Evolutionary conservation across 2,329 filamentous ascomycete species (phyloP), one percentile per base, ranked within the genome.

Genomic region (Scedosporium minutisporum): DNA sequence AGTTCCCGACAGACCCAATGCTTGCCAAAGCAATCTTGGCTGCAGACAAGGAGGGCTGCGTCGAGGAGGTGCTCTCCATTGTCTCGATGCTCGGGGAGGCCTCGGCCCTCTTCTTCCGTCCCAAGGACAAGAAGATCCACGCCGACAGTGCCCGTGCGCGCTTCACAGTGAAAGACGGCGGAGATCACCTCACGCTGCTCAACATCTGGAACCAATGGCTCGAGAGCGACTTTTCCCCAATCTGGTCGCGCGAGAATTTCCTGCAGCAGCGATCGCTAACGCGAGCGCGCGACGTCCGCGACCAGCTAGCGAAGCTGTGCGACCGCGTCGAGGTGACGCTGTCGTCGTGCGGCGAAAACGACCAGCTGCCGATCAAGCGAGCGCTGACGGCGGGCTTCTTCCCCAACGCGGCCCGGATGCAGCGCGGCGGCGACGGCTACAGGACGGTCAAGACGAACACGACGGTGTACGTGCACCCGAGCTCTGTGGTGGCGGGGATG

Each of bases 191-290:
- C 4, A 92, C 91, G 0, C 83, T 96, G 1, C 84, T 97, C 58
- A 96, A 96, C 70, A 88, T 99, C 68, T 99, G 88, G 87, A 93
- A 95, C 69, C 90, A 96, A 73, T 99, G 92, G 89, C 90, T 93
- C 1, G 93, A 97, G 71, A 88, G 86, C 58, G 93, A 96, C 74
- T 99, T 91, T 75, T 90, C 86, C 60, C 87, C 86, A 61, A 85
- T 96, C 57, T 99, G 93, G 93, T 80, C 90, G 0, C 87, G 88
- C 58, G 93, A 97, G 76, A 97, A 97, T 73, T 99, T 96, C 73
- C 73, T 99, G 9, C 93, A 97, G 71, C 91, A 96, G 72, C 86
- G 93, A 16, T 90, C 88, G n/a, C 81, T 99, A 3, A 95, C 88
- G 0, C 86, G 95, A 1, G 93, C 92, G 0, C 86, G 93, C 33